Evolutionary conservation across 768 basidiomycete species (phyloP).

Genomic region (Omphalotus guepiniiformis): DNA sequence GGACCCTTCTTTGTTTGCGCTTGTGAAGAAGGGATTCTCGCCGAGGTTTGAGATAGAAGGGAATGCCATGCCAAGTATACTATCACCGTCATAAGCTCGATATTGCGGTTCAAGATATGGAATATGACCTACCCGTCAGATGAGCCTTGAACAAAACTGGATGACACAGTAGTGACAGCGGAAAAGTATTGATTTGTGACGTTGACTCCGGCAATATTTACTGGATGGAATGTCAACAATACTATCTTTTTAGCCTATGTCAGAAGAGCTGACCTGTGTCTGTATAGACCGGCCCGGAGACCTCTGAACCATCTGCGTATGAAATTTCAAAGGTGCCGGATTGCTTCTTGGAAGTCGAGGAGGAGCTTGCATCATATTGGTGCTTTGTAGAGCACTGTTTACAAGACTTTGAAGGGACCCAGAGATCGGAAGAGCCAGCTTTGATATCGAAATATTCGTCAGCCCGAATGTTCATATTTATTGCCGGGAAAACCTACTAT

Average conservation of each 20-base stretch:
- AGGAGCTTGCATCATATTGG: slow-evolving; percentile 23
- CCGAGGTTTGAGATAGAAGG: slow-evolving; percentile 27
- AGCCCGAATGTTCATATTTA: neutral
- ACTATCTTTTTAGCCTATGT: no score
- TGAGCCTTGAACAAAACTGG: slow-evolving; percentile 18
- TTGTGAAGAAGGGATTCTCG: slow-evolving; percentile 34
- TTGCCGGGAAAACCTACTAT: slow-evolving; percentile 23
- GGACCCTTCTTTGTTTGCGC: slow-evolving; percentile 28
- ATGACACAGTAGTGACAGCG: slow-evolving; percentile 29
- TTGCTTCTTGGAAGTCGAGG: slow-evolving; percentile 26
- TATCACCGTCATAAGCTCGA: no score
- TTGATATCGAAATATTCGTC: neutral
- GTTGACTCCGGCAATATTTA: slow-evolving; percentile 30
- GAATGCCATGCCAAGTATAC: slow-evolving; percentile 34
- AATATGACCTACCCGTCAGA: slow-evolving; percentile 9
- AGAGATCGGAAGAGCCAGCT: slow-evolving; percentile 11
- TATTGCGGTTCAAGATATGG: slow-evolving; percentile 15
- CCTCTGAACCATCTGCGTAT: slow-evolving; percentile 42
- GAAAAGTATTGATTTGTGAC: slow-evolving; percentile 27
- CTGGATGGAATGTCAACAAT: slow-evolving; percentile 31
- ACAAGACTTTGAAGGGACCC: slow-evolving; percentile 29
- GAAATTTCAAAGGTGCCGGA: slow-evolving; percentile 27
- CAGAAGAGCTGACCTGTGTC: slow-evolving; percentile 25
- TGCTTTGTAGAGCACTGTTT: slow-evolving; percentile 25
- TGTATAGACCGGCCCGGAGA: slow-evolving; percentile 33